Evolutionary conservation across 83 land plant genomes (phyloP).

Genomic region (Picea engelmannii): DNA sequence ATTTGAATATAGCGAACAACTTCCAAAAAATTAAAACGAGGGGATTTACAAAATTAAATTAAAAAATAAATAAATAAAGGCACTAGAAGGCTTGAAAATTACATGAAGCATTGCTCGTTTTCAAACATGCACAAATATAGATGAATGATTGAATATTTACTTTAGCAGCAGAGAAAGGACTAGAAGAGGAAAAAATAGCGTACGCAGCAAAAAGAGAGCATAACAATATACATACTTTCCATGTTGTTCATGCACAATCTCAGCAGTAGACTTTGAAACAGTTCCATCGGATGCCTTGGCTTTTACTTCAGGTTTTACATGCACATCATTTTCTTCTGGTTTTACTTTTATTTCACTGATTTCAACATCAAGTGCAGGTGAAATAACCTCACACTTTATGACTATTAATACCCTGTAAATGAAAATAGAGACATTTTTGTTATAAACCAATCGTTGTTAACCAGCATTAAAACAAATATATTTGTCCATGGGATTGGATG

Average conservation of each 20-base stretch:
- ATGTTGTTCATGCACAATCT: slow-evolving; percentile 70
- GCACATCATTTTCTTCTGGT: slow-evolving; percentile 18
- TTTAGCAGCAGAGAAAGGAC: too few relatives aligned
- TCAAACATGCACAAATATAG: too few relatives aligned
- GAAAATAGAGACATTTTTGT: not conserved
- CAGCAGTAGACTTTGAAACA: slow-evolving; percentile 73
- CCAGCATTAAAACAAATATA: not conserved
- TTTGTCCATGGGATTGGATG: too few relatives aligned
- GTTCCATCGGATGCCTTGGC: slow-evolving; percentile 52
- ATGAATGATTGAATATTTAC: too few relatives aligned
- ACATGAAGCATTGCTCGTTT: too few relatives aligned
- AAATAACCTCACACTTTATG: slow-evolving; percentile 70
- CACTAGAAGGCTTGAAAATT: too few relatives aligned
- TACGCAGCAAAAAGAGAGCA: not conserved
- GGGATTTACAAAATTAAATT: too few relatives aligned
- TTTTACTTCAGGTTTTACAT: slow-evolving; percentile 22
- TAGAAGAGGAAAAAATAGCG: too few relatives aligned
- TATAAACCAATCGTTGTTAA: not conserved
- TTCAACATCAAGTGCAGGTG: slow-evolving; percentile 64
- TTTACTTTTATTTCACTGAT: slow-evolving; percentile 37
- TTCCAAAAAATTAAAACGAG: too few relatives aligned
- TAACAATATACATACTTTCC: slow-evolving; percentile 51
- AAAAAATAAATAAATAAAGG: too few relatives aligned
- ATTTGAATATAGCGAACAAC: too few relatives aligned
- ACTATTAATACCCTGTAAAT: slow-evolving; percentile 60